Evolutionary conservation across 257 asterid genomes (phyloP), one percentile per base, ranked within the genome.

Genomic region (Plantago ovata): DNA sequence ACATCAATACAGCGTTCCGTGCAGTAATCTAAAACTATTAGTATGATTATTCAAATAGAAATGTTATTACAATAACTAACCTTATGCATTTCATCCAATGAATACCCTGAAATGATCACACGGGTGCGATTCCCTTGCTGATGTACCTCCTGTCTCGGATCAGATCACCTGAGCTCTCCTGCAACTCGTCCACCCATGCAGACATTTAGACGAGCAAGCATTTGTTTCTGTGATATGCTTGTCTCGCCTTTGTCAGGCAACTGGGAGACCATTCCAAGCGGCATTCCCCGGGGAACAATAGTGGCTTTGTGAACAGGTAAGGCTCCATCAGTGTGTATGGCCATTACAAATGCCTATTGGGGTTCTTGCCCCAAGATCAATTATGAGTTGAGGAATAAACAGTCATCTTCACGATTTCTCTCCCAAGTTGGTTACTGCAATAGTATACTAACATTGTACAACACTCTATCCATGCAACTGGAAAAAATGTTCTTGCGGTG

Each of bases 141-240:
- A 65, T 61, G 72, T n/a, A 78, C 53, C 24, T 75, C 78, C 49
- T 56, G 70, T 20, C 66, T 49, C 61, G 69, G 66, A 65, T 67
- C 73, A n/a, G 85, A 72, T 70, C 1, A 73, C 63, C 53, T 73
- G 83, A 6, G 80, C 74, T 89, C 95, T 56, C 86, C 97, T 2
- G 97, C 97, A 39, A 89, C 97, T 53, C 95, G 72, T 15, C 97
- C 97, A 15, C 97, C 97, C 95, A 89, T 89, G 71, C 77, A 68
- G 21, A 83, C 83, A 58, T 89, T 81, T n/a, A 89, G 91, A 14
- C 89, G 81, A 16, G 95, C 95, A 19, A 89, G 92, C 94, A 89
- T 81, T 72, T 89, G 92, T 62, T 78, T 83, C 6, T 86, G 89
- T 2, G 97, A 86, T 22, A 84, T 46, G 63, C 97, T 86, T 15